Base-by-base conservation (phyloP, 768 basidiomycete genomes). In the Calocera viscosa region DNA sequence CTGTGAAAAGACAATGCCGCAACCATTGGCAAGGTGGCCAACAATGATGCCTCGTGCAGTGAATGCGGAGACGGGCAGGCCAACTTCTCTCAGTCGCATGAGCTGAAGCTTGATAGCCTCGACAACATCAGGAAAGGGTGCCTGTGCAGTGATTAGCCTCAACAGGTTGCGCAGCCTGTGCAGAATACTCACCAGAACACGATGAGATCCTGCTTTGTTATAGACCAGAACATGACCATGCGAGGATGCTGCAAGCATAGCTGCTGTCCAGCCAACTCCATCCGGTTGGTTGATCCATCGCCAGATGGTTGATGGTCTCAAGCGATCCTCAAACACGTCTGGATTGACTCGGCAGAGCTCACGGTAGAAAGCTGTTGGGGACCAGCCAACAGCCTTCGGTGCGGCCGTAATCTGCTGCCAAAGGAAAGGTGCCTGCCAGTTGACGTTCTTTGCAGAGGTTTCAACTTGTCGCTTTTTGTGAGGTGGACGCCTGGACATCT, bases 121-220 rank as follows among this genome's bases (percentile, higher is more conserved):
- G 7, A 69, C 65, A 40, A 74, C 63, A 7, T 67, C 68, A 0
- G 72, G 73, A 53, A 67, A 69, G 80, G 67, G 69, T 72, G 43
- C 16, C 43, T 47, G 43, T 7, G 5, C 5, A 8, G 16, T 7
- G 3, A 47, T 47, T 19, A 47, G 43, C 19, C 19, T 3, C 7
- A 8, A 19, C 5, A 19, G 24, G 24, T 8, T 24, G 19, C 16
- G 43, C 24, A 47, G 24, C 16, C 19, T 47, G 19, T 38, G 5
- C 35, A 5, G 7, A 47, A 3, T 7, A 47, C 43, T 19, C 19
- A 47, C 43, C 43, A 47, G 24, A 47, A 47, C 19, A 7, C 43
- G 43, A 3, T 17, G 24, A 8, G 43, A 47, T 5, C 43, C 43
- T 8, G 43, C 24, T 19, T 17, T 24, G 24, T 47, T 47, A 19